These are phyloP conservation scores for Saccharomycopsis hybrid DNA, from an alignment of 1,139 yeast genomes.

Conservation along the genomic window DNA sequence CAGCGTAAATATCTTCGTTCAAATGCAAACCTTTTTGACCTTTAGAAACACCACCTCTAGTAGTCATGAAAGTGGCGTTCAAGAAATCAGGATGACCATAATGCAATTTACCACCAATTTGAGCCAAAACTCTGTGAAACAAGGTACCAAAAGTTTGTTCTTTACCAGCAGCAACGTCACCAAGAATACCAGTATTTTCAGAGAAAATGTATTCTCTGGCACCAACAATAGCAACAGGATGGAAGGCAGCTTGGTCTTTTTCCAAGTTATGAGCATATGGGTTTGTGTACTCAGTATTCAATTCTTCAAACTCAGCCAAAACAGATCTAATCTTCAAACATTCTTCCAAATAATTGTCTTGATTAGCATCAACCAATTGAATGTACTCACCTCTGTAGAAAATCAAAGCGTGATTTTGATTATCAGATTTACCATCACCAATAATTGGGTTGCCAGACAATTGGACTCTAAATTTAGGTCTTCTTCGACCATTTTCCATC, in stretches of 20 bases:
- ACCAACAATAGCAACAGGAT: constrained; percentile 98
- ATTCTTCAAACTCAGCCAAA: constrained; percentile 95
- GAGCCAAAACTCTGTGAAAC: constrained; percentile 95
- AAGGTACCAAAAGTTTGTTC: constrained; percentile 99
- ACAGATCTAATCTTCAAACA: constrained; percentile 97
- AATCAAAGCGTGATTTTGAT: constrained; percentile 93
- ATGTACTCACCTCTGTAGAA: constrained; percentile 99
- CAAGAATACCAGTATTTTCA: constrained; percentile 96
- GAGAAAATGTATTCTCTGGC: constrained; percentile 99
- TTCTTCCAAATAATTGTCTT: constrained; percentile 96
- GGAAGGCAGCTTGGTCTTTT: constrained; percentile 41
- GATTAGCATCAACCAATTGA: constrained; percentile 97
- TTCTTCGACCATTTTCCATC: constrained; percentile 96
- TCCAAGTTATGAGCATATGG: constrained; percentile 60
- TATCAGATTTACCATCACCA: constrained; percentile 99
- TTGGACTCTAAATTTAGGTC: constrained; percentile 97
- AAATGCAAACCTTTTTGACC: constrained; percentile 98
- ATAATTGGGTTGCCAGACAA: constrained; percentile 97
- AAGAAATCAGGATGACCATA: constrained; percentile 99
- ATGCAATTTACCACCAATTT: constrained; percentile 97
- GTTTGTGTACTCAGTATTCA: constrained; percentile 77
- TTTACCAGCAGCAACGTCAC: constrained; percentile 99
- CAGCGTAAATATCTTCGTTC: constrained; percentile 99
- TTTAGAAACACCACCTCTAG: constrained; percentile 99
- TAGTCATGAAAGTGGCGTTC: constrained; percentile 88